Percentiles rank a stretch among this genome's conserved stretches.
Conservation (phyloP, 805 yeast species). For the Barnettozyma californica region DNA sequence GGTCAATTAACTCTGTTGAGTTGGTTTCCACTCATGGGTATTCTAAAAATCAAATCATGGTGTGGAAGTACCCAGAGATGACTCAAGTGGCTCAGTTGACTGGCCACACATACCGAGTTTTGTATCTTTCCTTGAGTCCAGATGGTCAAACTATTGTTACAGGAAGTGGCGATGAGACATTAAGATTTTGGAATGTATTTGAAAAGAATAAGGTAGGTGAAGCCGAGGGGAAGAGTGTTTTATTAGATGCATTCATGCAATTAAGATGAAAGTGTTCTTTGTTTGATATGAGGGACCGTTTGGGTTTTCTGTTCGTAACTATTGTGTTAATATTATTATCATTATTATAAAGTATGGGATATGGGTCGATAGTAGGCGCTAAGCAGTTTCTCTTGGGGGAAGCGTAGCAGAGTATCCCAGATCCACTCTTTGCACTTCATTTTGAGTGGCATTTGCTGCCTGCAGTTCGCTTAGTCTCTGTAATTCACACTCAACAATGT, state of each 20-base stretch:
- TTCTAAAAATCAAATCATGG: conserved; percentile 80
- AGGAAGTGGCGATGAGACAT: conserved; percentile 97
- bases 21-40: conserved; percentile 94
- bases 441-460: background rate
- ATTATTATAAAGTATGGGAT: background rate
- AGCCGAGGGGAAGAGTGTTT: conserved; percentile 44
- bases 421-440: background rate
- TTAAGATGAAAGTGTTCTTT: conserved; percentile 37
- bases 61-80: conserved; percentile 92
- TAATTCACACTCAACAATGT: conserved; percentile 16
- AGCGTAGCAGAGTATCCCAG: conserved; percentile 1
- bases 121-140: conserved; percentile 85
- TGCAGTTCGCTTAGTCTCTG: conserved; percentile 6
- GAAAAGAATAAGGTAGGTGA: conserved; percentile 62
- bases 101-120: conserved; percentile 90
- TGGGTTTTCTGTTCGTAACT: background rate
- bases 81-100: conserved; percentile 89
- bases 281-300: background rate
- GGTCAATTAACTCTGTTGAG: conserved; percentile 92
- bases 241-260: conserved; percentile 71
- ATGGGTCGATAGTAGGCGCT: background rate
- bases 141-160: conserved; percentile 97
- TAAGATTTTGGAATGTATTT: conserved; percentile 93
- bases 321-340: background rate
- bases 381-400: background rate